Percentiles rank a stretch among this genome's conserved stretches.
Evolutionary conservation across 352 stramenopile genomes (phyloP).

Genomic region (Phytophthora gonapodyides): DNA sequence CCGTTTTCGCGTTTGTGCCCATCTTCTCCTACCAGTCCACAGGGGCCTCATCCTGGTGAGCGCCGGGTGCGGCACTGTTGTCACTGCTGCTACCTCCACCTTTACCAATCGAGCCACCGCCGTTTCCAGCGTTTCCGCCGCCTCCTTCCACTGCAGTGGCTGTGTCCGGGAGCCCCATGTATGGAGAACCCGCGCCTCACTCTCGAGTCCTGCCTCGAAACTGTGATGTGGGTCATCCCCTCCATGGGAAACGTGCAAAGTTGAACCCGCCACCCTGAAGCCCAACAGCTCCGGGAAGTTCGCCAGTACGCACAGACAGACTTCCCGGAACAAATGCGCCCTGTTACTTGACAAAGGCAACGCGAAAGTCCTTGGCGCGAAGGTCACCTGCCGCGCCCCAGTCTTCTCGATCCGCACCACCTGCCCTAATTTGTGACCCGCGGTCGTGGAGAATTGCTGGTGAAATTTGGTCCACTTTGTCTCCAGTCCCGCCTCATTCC

Average conservation of each 20-base stretch:
- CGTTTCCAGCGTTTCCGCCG: background rate
- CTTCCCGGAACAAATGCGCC: background rate
- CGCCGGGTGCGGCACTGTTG: slow-evolving; percentile 4
- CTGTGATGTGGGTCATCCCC: background rate
- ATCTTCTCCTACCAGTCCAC: slow-evolving; percentile 3
- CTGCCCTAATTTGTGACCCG: too few relatives aligned
- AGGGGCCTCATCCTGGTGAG: slow-evolving; percentile 1
- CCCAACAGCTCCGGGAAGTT: slow-evolving; percentile 3
- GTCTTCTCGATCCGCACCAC: too few relatives aligned
- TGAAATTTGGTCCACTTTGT: too few relatives aligned
- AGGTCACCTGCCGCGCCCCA: too few relatives aligned
- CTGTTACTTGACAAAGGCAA: too few relatives aligned
- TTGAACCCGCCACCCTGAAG: too few relatives aligned
- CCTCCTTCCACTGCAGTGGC: background rate
- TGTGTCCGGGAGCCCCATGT: background rate
- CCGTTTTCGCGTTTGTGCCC: background rate
- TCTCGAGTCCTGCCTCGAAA: background rate
- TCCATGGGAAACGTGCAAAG: background rate
- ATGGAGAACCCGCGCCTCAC: background rate
- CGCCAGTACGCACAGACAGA: slow-evolving; percentile 1
- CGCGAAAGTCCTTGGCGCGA: too few relatives aligned
- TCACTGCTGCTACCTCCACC: background rate
- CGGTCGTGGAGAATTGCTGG: too few relatives aligned
- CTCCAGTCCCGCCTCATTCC: too few relatives aligned
- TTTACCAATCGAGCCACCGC: too few relatives aligned